These are phyloP conservation scores for Rhynchosporium graminicola DNA, from an alignment of 2,329 filamentous ascomycete genomes.

Conservation along the genomic window DNA sequence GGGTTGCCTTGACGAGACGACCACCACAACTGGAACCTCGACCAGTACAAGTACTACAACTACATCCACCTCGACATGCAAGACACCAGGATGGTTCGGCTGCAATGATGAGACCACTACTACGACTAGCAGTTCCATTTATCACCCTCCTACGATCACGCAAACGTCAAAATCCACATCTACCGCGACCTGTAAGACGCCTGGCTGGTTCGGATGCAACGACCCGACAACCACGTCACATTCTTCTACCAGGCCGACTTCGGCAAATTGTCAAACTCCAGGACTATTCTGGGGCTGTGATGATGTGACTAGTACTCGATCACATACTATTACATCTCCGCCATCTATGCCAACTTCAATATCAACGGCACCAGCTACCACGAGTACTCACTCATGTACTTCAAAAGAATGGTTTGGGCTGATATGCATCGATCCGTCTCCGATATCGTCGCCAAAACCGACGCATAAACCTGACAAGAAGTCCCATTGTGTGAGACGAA, in stretches of 20 bases:
- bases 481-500: slow-evolving; percentile 33
- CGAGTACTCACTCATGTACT: slow-evolving; percentile 34
- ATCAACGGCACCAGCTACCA: slow-evolving; percentile 25
- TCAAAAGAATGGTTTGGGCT: slow-evolving; percentile 38
- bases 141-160: slow-evolving; percentile 35
- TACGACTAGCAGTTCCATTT: slow-evolving; percentile 41
- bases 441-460: slow-evolving; percentile 25
- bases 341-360: slow-evolving; percentile 35
- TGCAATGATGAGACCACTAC: slow-evolving; percentile 52
- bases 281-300: slow-evolving; percentile 61
- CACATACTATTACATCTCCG: slow-evolving; percentile 41
- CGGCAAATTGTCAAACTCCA: slow-evolving; percentile 51
- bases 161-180: slow-evolving; percentile 32
- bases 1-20: slow-evolving; percentile 48
- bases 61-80: slow-evolving; percentile 45
- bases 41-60: slow-evolving; percentile 39
- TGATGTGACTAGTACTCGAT: slow-evolving; percentile 43
- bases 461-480: slow-evolving; percentile 23
- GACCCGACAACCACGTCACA: slow-evolving; percentile 48
- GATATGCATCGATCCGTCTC: slow-evolving; percentile 36
- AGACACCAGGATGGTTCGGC: slow-evolving; percentile 50
- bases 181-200: slow-evolving; percentile 43
- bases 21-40: slow-evolving; percentile 28
- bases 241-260: slow-evolving; percentile 36
- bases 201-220: slow-evolving; percentile 51